Evolutionary conservation across 352 stramenopile genomes (phyloP).

Genomic region (Globisporangium rhizosaccharum): DNA sequence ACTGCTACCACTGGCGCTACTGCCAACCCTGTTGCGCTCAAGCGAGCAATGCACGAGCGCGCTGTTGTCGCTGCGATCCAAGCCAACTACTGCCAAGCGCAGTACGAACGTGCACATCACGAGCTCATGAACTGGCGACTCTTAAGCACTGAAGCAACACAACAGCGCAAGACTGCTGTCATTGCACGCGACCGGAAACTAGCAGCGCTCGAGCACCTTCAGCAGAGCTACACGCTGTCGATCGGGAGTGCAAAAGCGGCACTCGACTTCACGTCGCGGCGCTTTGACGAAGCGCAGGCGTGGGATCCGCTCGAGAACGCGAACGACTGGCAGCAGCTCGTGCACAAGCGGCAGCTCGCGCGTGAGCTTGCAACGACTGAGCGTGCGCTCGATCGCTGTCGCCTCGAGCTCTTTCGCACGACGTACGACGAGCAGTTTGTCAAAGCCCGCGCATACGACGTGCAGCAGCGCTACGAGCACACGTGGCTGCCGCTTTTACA

Average conservation of each 20-base stretch:
- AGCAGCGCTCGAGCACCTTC: constrained; percentile 15
- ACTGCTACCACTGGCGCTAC: no score
- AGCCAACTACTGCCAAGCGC: constrained; percentile 20
- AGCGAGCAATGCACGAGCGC: constrained; percentile 13
- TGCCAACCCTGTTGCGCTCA: constrained; percentile 16
- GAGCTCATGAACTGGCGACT: constrained; percentile 34
- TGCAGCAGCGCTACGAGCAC: constrained; percentile 31
- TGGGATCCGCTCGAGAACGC: constrained; percentile 81
- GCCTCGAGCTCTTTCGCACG: constrained; percentile 55
- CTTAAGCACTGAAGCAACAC: constrained; percentile 30
- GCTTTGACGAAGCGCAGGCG: constrained; percentile 56
- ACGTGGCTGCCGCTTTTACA: constrained; percentile 23
- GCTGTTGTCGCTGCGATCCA: constrained; percentile 14
- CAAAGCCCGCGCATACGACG: constrained; percentile 20
- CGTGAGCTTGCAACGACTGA: constrained; percentile 32
- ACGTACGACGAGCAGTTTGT: constrained; percentile 51
- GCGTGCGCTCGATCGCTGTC: constrained; percentile 35
- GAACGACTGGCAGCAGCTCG: constrained; percentile 66
- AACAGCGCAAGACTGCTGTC: constrained; percentile 27
- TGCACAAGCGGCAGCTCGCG: constrained; percentile 50
- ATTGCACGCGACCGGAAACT: constrained; percentile 23
- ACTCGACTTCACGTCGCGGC: constrained; percentile 45
- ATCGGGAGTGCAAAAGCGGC: constrained; percentile 34
- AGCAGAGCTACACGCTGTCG: constrained; percentile 17
- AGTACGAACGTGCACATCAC: constrained; percentile 14